A percentile compares a stretch with the other conserved stretches of the same genome.
These are phyloP conservation scores for Piromyces finnis DNA, from an alignment of 192 early-diverging fungal genomes.

Conservation along the genomic window DNA sequence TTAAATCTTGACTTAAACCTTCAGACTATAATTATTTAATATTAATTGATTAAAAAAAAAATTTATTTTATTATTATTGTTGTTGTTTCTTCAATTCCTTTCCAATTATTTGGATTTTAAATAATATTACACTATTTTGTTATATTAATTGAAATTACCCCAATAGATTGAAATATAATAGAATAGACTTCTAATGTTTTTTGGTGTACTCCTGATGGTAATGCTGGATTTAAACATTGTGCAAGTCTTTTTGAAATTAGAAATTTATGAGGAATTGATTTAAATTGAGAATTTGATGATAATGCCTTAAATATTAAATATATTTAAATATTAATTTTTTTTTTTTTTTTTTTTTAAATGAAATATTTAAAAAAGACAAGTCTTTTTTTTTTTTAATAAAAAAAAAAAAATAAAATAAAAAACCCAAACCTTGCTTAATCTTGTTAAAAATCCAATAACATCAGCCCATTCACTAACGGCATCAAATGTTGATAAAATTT, in stretches of 20 bases:
- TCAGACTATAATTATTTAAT: slow-evolving; percentile 32
- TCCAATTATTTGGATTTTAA: no score
- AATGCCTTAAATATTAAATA: slow-evolving; percentile 29
- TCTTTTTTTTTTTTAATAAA: no score
- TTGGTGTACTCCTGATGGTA: slow-evolving; percentile 89
- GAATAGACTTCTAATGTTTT: slow-evolving; percentile 77
- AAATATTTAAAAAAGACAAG: no score
- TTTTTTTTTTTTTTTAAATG: no score
- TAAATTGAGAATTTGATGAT: slow-evolving; percentile 54
- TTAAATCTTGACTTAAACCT: slow-evolving; percentile 61
- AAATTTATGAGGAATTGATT: slow-evolving; percentile 63
- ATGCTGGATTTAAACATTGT: slow-evolving; percentile 83
- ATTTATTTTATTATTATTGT: no score
- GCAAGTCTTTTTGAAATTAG: slow-evolving; percentile 78
- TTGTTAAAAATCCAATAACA: slow-evolving; percentile 73
- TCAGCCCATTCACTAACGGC: slow-evolving; percentile 89
- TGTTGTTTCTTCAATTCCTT: no score
- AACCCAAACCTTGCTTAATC: slow-evolving; percentile 54
- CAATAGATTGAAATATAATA: slow-evolving; percentile 52
- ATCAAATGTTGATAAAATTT: slow-evolving; percentile 80
- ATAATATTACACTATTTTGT: no score
- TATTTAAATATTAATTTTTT: no score
- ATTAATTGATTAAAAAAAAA: no score
- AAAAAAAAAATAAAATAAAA: neutral
- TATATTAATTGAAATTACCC: no score